Conservation (phyloP, 495 filamentous ascomycete species). For the Xylaria venustula region DNA sequence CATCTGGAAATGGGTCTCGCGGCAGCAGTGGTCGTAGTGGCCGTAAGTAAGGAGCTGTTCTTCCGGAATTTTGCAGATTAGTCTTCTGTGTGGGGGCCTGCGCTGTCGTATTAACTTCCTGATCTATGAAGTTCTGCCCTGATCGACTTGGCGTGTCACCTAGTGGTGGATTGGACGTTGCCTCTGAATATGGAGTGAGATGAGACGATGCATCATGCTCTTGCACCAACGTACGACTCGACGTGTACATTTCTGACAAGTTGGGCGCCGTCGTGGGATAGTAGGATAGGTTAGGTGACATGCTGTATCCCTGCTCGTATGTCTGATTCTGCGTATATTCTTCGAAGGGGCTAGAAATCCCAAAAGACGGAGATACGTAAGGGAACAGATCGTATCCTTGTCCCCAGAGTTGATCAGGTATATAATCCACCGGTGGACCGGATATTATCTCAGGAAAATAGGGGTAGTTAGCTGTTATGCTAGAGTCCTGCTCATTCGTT, state of each 20-base stretch:
- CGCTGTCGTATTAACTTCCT: not conserved
- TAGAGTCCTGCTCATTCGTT: not conserved
- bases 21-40: not conserved
- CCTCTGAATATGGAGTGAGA: not conserved
- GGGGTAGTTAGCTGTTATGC: not conserved
- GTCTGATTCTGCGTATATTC: not conserved
- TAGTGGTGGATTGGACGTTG: not conserved
- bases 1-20: not conserved
- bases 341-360: not conserved
- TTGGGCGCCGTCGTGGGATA: not conserved
- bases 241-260: not conserved
- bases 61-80: not conserved
- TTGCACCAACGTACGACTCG: not conserved
- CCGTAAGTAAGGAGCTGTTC: not conserved
- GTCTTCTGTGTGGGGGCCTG: no score
- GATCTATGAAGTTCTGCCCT: not conserved
- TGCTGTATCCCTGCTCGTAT: not conserved
- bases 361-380: no score
- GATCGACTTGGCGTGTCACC: not conserved
- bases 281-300: not conserved
- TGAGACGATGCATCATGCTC: not conserved
- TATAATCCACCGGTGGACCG: not conserved
- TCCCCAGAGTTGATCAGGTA: not conserved
- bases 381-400: not conserved
- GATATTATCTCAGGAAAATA: not conserved